These are phyloP conservation scores for Yamadazyma friedrichii DNA, from an alignment of 1,139 yeast genomes.

Conservation along the genomic window DNA sequence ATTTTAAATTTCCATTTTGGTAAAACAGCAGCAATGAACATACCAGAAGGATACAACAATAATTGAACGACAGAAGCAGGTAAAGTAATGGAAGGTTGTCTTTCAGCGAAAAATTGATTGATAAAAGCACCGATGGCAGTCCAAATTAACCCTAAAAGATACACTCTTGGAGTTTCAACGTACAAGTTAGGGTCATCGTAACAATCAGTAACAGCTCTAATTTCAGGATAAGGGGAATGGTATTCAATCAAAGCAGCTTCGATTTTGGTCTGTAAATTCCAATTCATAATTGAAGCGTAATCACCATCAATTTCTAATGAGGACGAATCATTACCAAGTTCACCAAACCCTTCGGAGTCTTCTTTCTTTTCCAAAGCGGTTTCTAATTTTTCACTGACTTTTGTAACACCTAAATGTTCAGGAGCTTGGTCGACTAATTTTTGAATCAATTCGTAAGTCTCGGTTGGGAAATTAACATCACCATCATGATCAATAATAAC, in stretches of 20 bases:
- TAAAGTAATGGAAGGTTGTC: conserved; percentile 52
- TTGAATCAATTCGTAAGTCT: conserved; percentile 21
- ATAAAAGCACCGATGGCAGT: conserved; percentile 53
- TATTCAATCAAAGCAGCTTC: conserved; percentile 46
- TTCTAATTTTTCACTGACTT: conserved; percentile 4
- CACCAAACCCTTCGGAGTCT: conserved; percentile 1
- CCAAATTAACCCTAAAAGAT: conserved; percentile 51
- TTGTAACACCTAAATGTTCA: conserved; percentile 4
- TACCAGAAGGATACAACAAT: conserved; percentile 57
- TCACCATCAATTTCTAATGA: conserved; percentile 7
- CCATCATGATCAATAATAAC: conserved; percentile 18
- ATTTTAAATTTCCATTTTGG: conserved; percentile 34
- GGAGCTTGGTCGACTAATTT: conserved; percentile 25
- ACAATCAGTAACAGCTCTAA: conserved; percentile 54
- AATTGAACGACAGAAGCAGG: conserved; percentile 32
- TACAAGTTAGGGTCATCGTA: conserved; percentile 47
- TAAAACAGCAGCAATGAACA: conserved; percentile 41
- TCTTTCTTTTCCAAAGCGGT: conserved; percentile 7
- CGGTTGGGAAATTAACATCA: conserved; percentile 25
- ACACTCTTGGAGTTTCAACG: conserved; percentile 54
- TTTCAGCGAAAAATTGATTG: conserved; percentile 56
- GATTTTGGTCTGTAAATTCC: conserved; percentile 27
- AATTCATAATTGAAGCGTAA: conserved; percentile 13
- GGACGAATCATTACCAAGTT: conserved; percentile 2
- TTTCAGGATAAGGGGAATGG: conserved; percentile 63